These are phyloP conservation scores for Chrysophaeum taylorii DNA, from an alignment of 352 stramenopile species.

Conservation along the genomic window DNA sequence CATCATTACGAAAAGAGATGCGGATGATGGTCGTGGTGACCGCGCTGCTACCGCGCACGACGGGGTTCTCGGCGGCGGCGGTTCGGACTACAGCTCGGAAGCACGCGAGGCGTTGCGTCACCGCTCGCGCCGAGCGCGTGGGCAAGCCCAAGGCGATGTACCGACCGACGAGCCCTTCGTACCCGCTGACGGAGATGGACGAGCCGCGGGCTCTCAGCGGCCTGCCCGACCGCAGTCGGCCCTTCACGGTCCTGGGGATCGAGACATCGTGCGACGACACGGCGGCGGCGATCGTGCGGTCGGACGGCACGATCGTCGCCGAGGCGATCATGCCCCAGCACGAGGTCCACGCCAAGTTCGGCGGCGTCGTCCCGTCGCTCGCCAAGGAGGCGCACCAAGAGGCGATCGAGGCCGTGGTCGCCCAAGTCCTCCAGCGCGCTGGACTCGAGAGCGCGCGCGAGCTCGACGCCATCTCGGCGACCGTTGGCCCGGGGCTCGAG, in stretches of 20 bases:
- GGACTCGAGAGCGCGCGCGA: constrained; percentile 31
- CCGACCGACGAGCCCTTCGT: neutral
- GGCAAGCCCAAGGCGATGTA: neutral
- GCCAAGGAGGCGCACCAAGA: constrained; percentile 80
- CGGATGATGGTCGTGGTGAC: too few species aligned
- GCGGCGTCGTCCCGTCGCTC: constrained; percentile 84
- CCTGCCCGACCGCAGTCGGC: neutral
- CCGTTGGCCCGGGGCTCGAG: constrained; percentile 85
- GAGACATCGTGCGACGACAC: constrained; percentile 92
- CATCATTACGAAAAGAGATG: too few species aligned
- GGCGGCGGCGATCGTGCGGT: constrained; percentile 69
- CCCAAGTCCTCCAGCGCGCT: constrained; percentile 71
- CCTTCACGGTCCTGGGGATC: constrained; percentile 76
- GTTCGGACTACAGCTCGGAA: too few species aligned
- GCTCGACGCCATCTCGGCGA: constrained; percentile 76
- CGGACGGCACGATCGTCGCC: constrained; percentile 75
- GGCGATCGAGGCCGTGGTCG: constrained; percentile 85
- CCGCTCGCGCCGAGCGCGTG: too few species aligned
- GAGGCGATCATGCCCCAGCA: constrained; percentile 80
- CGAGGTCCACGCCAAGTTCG: constrained; percentile 68
- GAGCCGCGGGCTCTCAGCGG: neutral
- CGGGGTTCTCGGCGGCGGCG: too few species aligned
- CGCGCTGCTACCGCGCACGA: too few species aligned
- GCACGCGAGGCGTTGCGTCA: too few species aligned
- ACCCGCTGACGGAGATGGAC: neutral